Percentiles rank a stretch among this genome's conserved stretches.
Conservation (phyloP, 768 basidiomycete species). For the Russula sp. region DNA sequence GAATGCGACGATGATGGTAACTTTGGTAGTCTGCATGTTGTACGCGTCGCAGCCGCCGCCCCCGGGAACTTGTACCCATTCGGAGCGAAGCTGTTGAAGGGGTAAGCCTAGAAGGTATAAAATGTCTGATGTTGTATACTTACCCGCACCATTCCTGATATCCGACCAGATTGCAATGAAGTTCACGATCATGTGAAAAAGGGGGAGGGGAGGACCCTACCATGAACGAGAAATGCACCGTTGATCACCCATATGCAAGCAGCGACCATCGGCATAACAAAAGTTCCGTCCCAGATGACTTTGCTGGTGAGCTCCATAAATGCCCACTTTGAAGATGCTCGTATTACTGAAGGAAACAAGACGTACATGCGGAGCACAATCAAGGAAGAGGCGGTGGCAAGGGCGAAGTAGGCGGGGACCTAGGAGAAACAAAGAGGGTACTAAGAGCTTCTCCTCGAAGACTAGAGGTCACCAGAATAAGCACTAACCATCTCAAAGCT, state of each 20-base stretch:
- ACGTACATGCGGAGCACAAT: not conserved
- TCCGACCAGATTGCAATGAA: not conserved
- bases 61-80: too few relatives aligned
- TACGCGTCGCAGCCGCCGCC: not conserved
- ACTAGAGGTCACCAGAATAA: not conserved
- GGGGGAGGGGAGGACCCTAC: not conserved
- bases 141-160: not conserved
- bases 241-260: not conserved
- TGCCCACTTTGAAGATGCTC: not conserved
- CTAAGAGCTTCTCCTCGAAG: not conserved
- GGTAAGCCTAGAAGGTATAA: not conserved
- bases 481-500: not conserved
- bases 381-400: not conserved
- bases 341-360: too few relatives aligned
- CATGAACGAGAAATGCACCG: not conserved
- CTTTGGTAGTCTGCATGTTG: not conserved
- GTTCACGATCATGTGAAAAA: not conserved
- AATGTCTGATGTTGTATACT: not conserved
- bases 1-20: not conserved
- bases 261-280: not conserved
- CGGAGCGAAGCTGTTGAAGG: not conserved
- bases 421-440: not conserved
- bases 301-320: not conserved
- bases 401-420: not conserved
- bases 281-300: not conserved